These are phyloP conservation scores for Gentiana macrophylla DNA, from an alignment of 257 asterid species.

Conservation along the genomic window DNA sequence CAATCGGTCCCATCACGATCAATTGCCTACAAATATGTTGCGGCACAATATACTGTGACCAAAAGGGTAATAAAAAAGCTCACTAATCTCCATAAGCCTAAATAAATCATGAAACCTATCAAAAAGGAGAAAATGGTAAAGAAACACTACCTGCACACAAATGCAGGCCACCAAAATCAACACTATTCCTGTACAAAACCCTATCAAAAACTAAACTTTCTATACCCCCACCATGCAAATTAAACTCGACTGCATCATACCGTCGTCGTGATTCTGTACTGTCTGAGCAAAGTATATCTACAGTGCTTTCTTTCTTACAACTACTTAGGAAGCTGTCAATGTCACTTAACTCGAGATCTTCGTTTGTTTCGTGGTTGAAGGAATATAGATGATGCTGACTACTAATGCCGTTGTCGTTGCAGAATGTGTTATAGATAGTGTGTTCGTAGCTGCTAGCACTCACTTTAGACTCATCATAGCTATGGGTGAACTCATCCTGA, in stretches of 20 bases:
- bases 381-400: slow-evolving; percentile 28
- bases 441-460: slow-evolving; percentile 16
- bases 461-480: slow-evolving; percentile 26
- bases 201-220: slow-evolving; percentile 45
- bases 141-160: slow-evolving; percentile 46
- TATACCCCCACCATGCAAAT: slow-evolving; percentile 10
- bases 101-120: slow-evolving; percentile 17
- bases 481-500: slow-evolving; percentile 9
- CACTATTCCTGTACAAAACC: slow-evolving; percentile 34
- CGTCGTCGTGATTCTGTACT: slow-evolving; percentile 5
- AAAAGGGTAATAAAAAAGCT: not conserved
- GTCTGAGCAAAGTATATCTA: slow-evolving; percentile 19
- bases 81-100: not conserved
- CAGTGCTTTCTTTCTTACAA: slow-evolving; percentile 31
- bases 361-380: slow-evolving; percentile 24
- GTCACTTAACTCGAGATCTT: slow-evolving; percentile 20
- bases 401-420: slow-evolving; percentile 7
- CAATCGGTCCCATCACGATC: not conserved
- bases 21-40: not conserved
- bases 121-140: slow-evolving; percentile 33
- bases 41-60: not conserved
- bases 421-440: slow-evolving; percentile 4
- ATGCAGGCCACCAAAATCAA: slow-evolving; percentile 53
- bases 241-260: slow-evolving; percentile 41
- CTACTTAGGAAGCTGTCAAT: slow-evolving; percentile 43